phyloP scores from a whole-genome alignment of 441 rosid species.

The Lagerstroemia fauriei region DNA sequence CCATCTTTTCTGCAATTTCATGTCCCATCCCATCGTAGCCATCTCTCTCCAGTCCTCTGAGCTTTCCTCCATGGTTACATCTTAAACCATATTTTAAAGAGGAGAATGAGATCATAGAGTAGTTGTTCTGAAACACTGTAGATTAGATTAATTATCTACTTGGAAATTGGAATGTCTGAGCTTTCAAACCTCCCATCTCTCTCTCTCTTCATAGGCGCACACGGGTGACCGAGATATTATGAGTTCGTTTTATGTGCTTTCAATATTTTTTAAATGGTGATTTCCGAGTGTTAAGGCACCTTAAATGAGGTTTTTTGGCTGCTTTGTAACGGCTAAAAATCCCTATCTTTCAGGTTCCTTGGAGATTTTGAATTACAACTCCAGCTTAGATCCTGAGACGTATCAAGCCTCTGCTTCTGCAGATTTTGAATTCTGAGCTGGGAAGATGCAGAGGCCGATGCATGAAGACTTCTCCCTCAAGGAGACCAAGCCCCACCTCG shows the following conservation, averaged over 20 bases:
- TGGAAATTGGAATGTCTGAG: slow-evolving; percentile 13
- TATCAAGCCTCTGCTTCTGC: neutral
- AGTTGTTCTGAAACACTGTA: neutral
- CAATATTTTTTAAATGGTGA: slow-evolving; percentile 27
- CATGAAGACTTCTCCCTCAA: slow-evolving; percentile 74
- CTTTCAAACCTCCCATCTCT: neutral
- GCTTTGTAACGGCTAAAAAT: slow-evolving; percentile 36
- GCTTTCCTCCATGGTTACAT: slow-evolving; percentile 7
- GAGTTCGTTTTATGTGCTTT: slow-evolving; percentile 30
- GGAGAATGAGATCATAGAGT: neutral
- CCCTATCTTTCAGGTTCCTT: slow-evolving; percentile 38
- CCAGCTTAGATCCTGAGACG: neutral
- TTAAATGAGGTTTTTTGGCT: slow-evolving; percentile 5
- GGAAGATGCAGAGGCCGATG: slow-evolving; percentile 79
- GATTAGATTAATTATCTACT: neutral
- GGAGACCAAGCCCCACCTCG: slow-evolving; percentile 93
- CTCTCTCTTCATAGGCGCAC: slow-evolving; percentile 7
- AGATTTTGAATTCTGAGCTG: slow-evolving; percentile 11
- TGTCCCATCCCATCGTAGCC: neutral
- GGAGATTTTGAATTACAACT: slow-evolving; percentile 27
- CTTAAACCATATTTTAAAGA: neutral
- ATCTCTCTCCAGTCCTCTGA: slow-evolving; percentile 19
- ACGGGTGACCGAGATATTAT: neutral
- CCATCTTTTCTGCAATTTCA: neutral
- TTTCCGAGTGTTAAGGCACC: slow-evolving; percentile 32